A percentile compares a stretch with the other conserved stretches of the same genome.
Conservation (phyloP, 2,329 filamentous ascomycete genomes). For the Fusarium humuli region DNA sequence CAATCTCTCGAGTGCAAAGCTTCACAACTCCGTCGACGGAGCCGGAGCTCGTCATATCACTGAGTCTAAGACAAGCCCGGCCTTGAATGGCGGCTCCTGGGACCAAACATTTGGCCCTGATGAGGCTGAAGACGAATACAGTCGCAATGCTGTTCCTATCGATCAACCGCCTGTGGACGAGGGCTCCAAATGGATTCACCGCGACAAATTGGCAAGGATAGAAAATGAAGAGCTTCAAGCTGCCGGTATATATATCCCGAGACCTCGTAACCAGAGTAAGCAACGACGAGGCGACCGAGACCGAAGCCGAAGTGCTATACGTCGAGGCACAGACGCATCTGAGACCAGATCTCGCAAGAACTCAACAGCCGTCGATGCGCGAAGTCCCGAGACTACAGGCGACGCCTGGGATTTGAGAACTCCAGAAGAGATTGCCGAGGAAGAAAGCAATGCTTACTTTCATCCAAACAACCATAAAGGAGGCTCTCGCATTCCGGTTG, state of each 20-base stretch:
- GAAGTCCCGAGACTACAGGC: slow-evolving; percentile 54
- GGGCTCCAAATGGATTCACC: slow-evolving; percentile 84
- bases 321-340: slow-evolving; percentile 49
- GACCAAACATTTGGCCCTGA: slow-evolving; percentile 27
- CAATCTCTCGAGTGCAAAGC: slow-evolving; percentile 45
- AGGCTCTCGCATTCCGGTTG: slow-evolving; percentile 87
- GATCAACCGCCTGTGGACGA: slow-evolving; percentile 59
- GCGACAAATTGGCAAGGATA: slow-evolving; percentile 84
- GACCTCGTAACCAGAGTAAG: slow-evolving; percentile 65
- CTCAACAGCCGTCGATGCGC: slow-evolving; percentile 56
- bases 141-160: slow-evolving; percentile 44
- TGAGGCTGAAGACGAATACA: slow-evolving; percentile 43
- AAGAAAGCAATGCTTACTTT: slow-evolving; percentile 64
- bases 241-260: slow-evolving; percentile 74
- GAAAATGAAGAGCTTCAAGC: slow-evolving; percentile 84
- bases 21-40: slow-evolving; percentile 42
- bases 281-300: slow-evolving; percentile 52
- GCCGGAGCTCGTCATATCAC: slow-evolving; percentile 37
- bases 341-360: slow-evolving; percentile 59
- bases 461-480: slow-evolving; percentile 66
- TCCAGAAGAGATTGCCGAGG: slow-evolving; percentile 80
- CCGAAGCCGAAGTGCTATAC: slow-evolving; percentile 52
- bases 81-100: slow-evolving; percentile 40
- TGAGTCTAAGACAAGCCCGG: slow-evolving; percentile 43
- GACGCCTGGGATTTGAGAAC: slow-evolving; percentile 78